Evolutionary conservation across 768 basidiomycete species (phyloP), one percentile per base, ranked within the genome.

Genomic region (Neoboletus brunneissimus): DNA sequence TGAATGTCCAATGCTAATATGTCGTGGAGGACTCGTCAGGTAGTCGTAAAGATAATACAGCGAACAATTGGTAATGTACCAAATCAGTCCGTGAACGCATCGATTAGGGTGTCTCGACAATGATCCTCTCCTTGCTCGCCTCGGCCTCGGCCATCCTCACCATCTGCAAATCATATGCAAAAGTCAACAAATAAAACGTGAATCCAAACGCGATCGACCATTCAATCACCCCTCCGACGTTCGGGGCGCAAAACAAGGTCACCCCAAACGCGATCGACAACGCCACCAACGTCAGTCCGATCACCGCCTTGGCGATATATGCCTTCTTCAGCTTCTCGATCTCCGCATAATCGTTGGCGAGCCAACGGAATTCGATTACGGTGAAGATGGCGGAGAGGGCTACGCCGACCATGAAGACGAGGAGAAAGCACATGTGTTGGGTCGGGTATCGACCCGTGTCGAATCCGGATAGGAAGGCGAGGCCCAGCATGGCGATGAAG

Each of bases 151-250:
- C 49, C 44, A 18, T 45, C 29, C 81, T 84, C 5, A 83, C 77
- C 67, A 80, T 76, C 48, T 82, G 75, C n/a, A 89, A 77, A 68
- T 92, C 90, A 67, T 80, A 87, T 59, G 70, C 82, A 72, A 88
- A 91, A 0, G 88, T 86, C 55, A 89, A 74, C 40, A 90, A 72
- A 69, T 88, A 91, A 60, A 88, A 78, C 6, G 85, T 85, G 68
- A 84, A 90, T 9, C 87, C 82, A 52, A 91, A 85, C 4, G 81
- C 79, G 48, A 92, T 88, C 0, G 70, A 64, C 89, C 89, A 92
- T 69, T 92, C 90, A 8, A 91, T 63, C 53, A 90, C 69, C 81
- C 81, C 86, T 67, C 82, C 87, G 0, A 73, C 81, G 55, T 85
- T 70, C 1, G 58, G 59, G 0, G 71, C 77, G 11, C 66, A 62